phyloP scores from a whole-genome alignment of 768 basidiomycete species.

The Kwoniella sp. region DNA sequence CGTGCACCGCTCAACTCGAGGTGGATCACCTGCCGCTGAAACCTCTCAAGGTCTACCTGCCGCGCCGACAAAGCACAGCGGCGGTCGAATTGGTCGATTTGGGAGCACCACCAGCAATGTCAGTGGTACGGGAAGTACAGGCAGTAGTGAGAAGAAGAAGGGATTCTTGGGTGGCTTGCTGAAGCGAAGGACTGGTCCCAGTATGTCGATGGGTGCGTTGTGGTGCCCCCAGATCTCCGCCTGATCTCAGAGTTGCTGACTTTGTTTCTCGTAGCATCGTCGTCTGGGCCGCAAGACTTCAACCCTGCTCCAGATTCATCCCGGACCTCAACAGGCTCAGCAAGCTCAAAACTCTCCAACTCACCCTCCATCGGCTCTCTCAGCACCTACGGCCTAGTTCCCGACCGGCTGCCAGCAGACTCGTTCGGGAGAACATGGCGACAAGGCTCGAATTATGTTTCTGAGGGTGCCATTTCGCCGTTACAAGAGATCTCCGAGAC shows the following conservation, averaged over 20 bases:
- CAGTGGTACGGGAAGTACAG: slow-evolving; percentile 14
- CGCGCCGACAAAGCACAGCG: slow-evolving; percentile 14
- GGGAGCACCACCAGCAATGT: slow-evolving; percentile 37
- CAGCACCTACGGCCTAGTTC: slow-evolving; percentile 1
- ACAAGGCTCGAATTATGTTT: slow-evolving; percentile 23
- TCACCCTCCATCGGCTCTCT: slow-evolving; percentile 32
- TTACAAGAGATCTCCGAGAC: slow-evolving; percentile 43
- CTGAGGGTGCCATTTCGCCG: slow-evolving; percentile 34
- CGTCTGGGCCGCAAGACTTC: neutral
- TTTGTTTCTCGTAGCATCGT: neutral
- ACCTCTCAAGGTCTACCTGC: neutral
- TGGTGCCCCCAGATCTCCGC: neutral
- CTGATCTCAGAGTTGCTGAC: neutral
- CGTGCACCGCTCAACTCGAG: slow-evolving; percentile 6
- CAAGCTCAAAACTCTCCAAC: slow-evolving; percentile 26
- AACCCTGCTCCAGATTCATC: neutral
- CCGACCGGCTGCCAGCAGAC: slow-evolving; percentile 10
- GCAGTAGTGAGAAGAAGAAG: slow-evolving; percentile 49
- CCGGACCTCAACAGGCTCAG: slow-evolving; percentile 40
- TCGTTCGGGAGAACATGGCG: slow-evolving; percentile 20
- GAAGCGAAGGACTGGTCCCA: slow-evolving; percentile 42
- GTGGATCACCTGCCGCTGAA: slow-evolving; percentile 17
- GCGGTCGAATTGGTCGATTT: slow-evolving; percentile 25
- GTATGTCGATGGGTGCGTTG: slow-evolving; percentile 28
- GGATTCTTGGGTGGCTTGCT: slow-evolving; percentile 50